These are phyloP conservation scores for Anthracocystis walkeri DNA, from an alignment of 1,284 basidiomycete genomes.

Conservation along the genomic window DNA sequence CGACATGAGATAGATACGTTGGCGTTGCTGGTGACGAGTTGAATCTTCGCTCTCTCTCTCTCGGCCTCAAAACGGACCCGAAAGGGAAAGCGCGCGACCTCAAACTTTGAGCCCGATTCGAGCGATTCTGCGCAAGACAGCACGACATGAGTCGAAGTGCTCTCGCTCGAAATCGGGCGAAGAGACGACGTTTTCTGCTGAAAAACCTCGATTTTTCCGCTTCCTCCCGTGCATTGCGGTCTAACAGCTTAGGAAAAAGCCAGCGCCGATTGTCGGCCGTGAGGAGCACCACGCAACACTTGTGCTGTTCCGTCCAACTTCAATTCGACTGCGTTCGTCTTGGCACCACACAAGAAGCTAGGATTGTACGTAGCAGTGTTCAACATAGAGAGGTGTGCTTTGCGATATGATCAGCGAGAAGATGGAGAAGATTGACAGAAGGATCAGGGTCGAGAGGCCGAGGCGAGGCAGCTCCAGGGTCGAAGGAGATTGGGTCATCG, in stretches of 20 bases:
- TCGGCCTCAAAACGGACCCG: conserved; percentile 20
- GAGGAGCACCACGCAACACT: not conserved
- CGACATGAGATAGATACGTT: not conserved
- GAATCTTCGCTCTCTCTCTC: conserved; percentile 10
- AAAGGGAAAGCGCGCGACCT: not conserved
- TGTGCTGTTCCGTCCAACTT: not conserved
- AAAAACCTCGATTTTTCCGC: conserved; percentile 1
- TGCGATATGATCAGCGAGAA: not conserved
- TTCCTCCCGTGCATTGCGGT: not conserved
- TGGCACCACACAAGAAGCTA: not conserved
- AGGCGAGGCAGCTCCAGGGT: not conserved
- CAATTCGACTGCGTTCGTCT: not conserved
- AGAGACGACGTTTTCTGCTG: not conserved
- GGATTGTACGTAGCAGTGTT: not conserved
- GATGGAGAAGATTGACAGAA: not conserved
- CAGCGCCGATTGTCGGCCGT: conserved; percentile 3
- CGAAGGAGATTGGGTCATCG: conserved; percentile 9
- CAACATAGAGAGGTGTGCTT: not conserved
- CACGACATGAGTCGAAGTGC: too few species aligned
- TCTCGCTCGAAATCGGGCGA: conserved; percentile 1
- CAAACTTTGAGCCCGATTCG: not conserved
- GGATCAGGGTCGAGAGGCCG: not conserved
- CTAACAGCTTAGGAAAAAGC: not conserved
- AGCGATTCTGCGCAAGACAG: not conserved
- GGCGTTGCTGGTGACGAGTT: conserved; percentile 15